Conservation (phyloP, 352 stramenopile species). For the Peronospora tabacina region DNA sequence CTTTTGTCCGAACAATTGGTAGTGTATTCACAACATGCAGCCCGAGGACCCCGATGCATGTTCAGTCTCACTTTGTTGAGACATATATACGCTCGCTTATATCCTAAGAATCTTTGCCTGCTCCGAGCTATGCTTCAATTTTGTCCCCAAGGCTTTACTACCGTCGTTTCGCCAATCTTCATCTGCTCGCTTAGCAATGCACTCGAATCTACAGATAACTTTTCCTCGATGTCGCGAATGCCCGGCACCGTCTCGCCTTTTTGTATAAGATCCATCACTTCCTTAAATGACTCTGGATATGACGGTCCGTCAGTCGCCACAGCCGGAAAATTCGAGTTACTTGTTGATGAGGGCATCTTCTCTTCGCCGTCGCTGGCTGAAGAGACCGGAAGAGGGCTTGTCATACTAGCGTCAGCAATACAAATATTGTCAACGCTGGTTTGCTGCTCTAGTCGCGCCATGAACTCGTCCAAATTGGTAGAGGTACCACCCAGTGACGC, state of each 20-base stretch:
- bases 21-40: too few relatives aligned
- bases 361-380: slow-evolving; percentile 20
- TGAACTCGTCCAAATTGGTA: slow-evolving; percentile 41
- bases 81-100: too few relatives aligned
- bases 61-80: too few relatives aligned
- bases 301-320: slow-evolving; percentile 26
- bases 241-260: slow-evolving; percentile 63
- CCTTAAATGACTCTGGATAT: slow-evolving; percentile 63
- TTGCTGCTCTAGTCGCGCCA: slow-evolving; percentile 46
- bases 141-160: slow-evolving; percentile 44
- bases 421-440: slow-evolving; percentile 29
- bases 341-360: slow-evolving; percentile 18
- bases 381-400: slow-evolving; percentile 6
- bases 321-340: slow-evolving; percentile 14
- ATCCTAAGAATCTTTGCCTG: neutral
- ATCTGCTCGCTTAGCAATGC: slow-evolving; percentile 21
- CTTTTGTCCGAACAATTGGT: too few relatives aligned
- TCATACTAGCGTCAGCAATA: slow-evolving; percentile 13
- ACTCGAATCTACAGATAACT: slow-evolving; percentile 52
- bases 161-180: slow-evolving; percentile 13
- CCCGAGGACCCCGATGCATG: too few relatives aligned
- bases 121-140: slow-evolving; percentile 16
- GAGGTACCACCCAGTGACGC: slow-evolving; percentile 7
- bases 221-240: slow-evolving; percentile 69
- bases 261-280: slow-evolving; percentile 70